Evolutionary conservation across 768 basidiomycete genomes (phyloP), one percentile per base, ranked within the genome.

Genomic region (Tephrocybe sp.): DNA sequence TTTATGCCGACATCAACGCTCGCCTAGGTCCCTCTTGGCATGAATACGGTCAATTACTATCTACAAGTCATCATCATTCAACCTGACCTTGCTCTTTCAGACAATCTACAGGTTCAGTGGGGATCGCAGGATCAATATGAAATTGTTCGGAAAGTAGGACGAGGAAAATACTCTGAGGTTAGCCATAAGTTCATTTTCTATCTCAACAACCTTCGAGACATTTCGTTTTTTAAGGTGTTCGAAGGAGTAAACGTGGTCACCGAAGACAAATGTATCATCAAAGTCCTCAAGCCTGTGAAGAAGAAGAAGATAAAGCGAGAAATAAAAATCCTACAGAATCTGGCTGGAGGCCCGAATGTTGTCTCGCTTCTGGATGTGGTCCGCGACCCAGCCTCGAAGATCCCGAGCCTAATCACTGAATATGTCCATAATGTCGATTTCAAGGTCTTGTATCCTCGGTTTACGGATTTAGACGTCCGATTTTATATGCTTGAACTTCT

Each of bases 241-340:
- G 93, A 96, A 70, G 94, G 94, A 6, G 84, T 96, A 63, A 91
- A 95, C 67, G 85, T 93, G 54, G 84, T 89, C 45, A 88, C 86
- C 54, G 90, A 93, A 62, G 89, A 91, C 71, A 95, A 95, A 72
- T 95, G 93, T 68, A 96, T 96, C 70, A 94, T 98, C 75, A 98
- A 98, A 70, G 96, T 98, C 26, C 79, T 98, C 59, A 98, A 98
- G 70, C 96, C 96, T 0, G 95, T 98, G 34, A 98, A 98, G 81
- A 98, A 98, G 84, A 98, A 98, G 84, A 98, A 98, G 75, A 98
- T 98, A 73, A 98, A 98, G 75, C 82, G 96, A 57, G 96, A 98
- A 74, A 97, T 98, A 69, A 98, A 98, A 78, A 96, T 98, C 63
- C 74, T 98, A 21, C 93, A 95, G 72, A 97, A 98, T 67, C 79